Conservation (phyloP, 805 yeast species). For the Ogataea glucozyma region DNA sequence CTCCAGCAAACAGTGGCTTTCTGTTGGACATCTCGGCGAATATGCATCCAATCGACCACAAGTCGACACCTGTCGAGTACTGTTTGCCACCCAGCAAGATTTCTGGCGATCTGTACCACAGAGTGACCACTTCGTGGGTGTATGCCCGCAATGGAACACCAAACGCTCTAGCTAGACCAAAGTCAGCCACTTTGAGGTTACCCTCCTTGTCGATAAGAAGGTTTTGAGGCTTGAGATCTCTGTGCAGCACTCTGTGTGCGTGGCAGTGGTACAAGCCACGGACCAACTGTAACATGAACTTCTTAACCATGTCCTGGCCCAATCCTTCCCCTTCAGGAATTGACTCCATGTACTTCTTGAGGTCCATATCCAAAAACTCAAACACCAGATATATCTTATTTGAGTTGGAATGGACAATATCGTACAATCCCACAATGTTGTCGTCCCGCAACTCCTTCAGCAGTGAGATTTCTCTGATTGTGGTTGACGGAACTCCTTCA, state of each 20-base stretch:
- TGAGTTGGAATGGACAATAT: conserved; percentile 92
- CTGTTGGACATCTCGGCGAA: conserved; percentile 98
- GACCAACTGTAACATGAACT: conserved; percentile 88
- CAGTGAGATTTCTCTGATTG: conserved; percentile 92
- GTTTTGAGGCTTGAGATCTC: conserved; percentile 97
- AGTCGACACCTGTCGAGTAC: conserved; percentile 96
- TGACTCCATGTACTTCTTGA: conserved; percentile 95
- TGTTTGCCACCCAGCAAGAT: conserved; percentile 94
- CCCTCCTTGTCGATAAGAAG: conserved; percentile 94
- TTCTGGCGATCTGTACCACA: conserved; percentile 98
- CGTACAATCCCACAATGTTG: conserved; percentile 86
- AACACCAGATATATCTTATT: conserved; percentile 91
- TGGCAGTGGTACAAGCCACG: conserved; percentile 94
- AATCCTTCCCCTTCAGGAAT: conserved; percentile 89
- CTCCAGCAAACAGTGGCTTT: conserved; percentile 94
- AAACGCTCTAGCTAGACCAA: conserved; percentile 95
- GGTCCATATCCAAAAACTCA: conserved; percentile 90
- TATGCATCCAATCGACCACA: conserved; percentile 98
- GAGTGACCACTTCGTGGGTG: conserved; percentile 96
- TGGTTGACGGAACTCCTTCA: conserved; percentile 98
- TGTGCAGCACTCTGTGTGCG: conserved; percentile 88
- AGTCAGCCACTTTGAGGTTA: conserved; percentile 85
- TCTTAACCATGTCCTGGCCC: conserved; percentile 86
- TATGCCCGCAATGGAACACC: conserved; percentile 97
- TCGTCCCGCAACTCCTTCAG: conserved; percentile 93